These are phyloP conservation scores for Eutrema heterophyllum DNA, from an alignment of 345 rosid genomes.

Conservation along the genomic window DNA sequence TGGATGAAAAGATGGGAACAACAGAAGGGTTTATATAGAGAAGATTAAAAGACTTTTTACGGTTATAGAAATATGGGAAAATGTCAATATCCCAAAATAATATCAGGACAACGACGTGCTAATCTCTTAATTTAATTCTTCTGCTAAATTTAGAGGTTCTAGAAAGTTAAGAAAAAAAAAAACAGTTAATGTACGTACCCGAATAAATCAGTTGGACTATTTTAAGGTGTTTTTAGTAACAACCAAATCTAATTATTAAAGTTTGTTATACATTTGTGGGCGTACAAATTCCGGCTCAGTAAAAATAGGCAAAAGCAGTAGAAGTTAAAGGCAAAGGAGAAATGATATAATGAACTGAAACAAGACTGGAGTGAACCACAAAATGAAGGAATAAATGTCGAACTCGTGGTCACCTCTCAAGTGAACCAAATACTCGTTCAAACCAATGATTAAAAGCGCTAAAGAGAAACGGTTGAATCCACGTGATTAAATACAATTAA, in stretches of 20 bases:
- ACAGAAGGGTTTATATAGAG: background rate
- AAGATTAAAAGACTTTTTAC: conserved; percentile 14
- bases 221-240: background rate
- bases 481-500: no score
- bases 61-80: background rate
- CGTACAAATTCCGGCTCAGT: no score
- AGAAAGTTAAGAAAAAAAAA: background rate
- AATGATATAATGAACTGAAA: no score
- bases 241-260: background rate
- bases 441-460: no score
- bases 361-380: no score
- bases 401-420: no score
- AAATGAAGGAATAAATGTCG: no score
- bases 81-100: conserved; percentile 4
- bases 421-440: no score
- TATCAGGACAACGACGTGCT: background rate
- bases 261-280: background rate
- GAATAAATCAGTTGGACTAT: background rate
- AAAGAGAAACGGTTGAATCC: no score
- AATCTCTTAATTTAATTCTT: background rate
- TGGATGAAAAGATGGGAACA: background rate
- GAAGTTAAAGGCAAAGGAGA: no score
- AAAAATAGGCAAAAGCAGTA: no score
- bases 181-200: background rate
- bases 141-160: conserved; percentile 18